Evolutionary conservation across 2,329 filamentous ascomycete genomes (phyloP).

Genomic region (Ceratocystis colombiana): DNA sequence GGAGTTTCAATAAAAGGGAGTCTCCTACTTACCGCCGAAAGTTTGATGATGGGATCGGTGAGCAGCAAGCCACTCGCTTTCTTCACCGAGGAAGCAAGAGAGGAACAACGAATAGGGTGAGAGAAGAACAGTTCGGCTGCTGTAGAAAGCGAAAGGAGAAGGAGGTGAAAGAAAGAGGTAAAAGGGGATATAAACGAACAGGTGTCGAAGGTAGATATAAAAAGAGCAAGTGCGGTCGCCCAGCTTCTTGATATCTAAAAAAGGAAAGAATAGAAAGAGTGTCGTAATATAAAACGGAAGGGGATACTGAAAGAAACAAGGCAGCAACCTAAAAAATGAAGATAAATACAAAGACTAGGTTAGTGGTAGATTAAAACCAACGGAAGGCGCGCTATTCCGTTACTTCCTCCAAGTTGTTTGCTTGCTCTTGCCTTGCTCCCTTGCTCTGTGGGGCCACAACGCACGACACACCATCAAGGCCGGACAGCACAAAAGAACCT

Average conservation of each 20-base stretch:
- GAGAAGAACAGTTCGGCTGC: background rate
- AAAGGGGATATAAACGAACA: background rate
- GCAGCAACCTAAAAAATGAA: background rate
- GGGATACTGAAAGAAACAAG: background rate
- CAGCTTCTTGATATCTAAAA: too few relatives aligned
- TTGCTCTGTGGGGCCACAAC: slow-evolving; percentile 10
- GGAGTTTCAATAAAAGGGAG: too few relatives aligned
- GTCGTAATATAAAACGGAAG: background rate
- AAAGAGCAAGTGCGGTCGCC: too few relatives aligned
- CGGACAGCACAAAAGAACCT: background rate
- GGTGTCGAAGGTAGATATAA: background rate
- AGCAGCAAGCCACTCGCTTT: too few relatives aligned
- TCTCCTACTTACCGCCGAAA: too few relatives aligned
- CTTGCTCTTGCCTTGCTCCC: slow-evolving; percentile 6
- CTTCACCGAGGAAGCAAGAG: background rate
- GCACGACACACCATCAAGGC: slow-evolving; percentile 12
- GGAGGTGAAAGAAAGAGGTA: too few relatives aligned
- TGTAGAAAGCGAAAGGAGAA: background rate
- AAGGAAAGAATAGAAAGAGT: too few relatives aligned
- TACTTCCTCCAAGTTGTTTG: background rate
- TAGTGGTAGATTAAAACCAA: background rate
- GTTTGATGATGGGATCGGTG: too few relatives aligned
- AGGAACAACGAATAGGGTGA: background rate
- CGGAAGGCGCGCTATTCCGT: slow-evolving; percentile 1
- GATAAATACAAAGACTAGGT: background rate